Percentiles rank a stretch among this genome's conserved stretches.
Evolutionary conservation across 345 rosid genomes (phyloP).

Genomic region (Aethionema arabicum): DNA sequence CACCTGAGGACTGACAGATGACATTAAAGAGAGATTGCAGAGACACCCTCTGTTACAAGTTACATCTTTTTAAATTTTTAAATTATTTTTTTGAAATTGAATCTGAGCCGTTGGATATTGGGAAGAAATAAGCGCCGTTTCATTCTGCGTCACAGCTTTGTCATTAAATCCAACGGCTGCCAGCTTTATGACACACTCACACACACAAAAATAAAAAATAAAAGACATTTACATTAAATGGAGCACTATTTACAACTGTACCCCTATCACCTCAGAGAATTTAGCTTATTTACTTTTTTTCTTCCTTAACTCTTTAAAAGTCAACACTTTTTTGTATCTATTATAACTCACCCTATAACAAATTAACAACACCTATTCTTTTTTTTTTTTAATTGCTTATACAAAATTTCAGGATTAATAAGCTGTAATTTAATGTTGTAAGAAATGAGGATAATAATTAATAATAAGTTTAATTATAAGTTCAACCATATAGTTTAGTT

Average conservation of each 20-base stretch:
- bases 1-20: slow-evolving; percentile 43
- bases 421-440: no score
- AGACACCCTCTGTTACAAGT: slow-evolving; percentile 40
- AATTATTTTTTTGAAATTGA: neutral
- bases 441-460: no score
- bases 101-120: slow-evolving; percentile 36
- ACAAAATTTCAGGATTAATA: no score
- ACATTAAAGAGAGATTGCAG: slow-evolving; percentile 35
- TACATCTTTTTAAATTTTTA: slow-evolving; percentile 25
- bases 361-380: slow-evolving; percentile 25
- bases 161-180: slow-evolving; percentile 43
- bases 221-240: neutral
- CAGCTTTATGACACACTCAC: slow-evolving; percentile 33
- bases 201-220: neutral
- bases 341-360: slow-evolving; percentile 5
- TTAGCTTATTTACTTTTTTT: slow-evolving; percentile 29
- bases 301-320: slow-evolving; percentile 21
- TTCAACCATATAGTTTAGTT: no score
- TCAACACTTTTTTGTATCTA: slow-evolving; percentile 29
- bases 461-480: no score
- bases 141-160: slow-evolving; percentile 39
- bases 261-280: slow-evolving; percentile 18
- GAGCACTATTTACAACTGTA: slow-evolving; percentile 19
- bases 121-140: slow-evolving; percentile 36
- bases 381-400: slow-evolving; percentile 3